Conservation (phyloP, 1,139 yeast species). For the Yamadazyma aaseri region DNA sequence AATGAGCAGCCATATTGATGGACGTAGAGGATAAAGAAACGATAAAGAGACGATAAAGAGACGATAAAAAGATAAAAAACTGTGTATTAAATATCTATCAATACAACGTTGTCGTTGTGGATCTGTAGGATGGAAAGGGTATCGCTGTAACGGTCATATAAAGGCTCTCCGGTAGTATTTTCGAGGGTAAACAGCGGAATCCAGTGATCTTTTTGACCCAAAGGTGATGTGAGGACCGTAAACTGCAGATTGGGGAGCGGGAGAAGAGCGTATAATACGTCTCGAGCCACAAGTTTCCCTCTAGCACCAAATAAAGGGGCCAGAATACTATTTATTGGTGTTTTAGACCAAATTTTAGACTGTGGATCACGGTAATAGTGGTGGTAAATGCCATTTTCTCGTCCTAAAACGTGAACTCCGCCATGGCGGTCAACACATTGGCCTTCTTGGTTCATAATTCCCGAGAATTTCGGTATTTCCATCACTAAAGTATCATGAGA, state of each 20-base stretch:
- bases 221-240: background rate
- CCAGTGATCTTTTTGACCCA: conserved; percentile 3
- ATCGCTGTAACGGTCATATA: conserved; percentile 7
- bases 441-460: conserved; percentile 20
- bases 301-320: conserved; percentile 8
- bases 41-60: background rate
- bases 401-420: conserved; percentile 15
- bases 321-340: conserved; percentile 1
- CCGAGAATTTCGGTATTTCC: conserved; percentile 15
- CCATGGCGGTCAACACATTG: conserved; percentile 14
- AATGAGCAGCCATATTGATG: conserved; percentile 12
- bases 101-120: background rate
- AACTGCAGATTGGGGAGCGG: conserved; percentile 5
- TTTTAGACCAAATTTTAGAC: conserved; percentile 6
- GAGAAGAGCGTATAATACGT: conserved; percentile 4
- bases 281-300: conserved; percentile 6
- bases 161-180: conserved; percentile 7
- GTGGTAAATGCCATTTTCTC: conserved; percentile 13
- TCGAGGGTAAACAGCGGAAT: conserved; percentile 1
- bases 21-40: conserved; percentile 1
- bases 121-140: conserved; percentile 3
- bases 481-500: conserved; percentile 10
- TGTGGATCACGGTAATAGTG: conserved; percentile 10
- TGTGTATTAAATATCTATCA: conserved; percentile 9
- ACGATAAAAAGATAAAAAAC: background rate